Conservation (phyloP, 495 filamentous ascomycete species). For the Darksidea phi region DNA sequence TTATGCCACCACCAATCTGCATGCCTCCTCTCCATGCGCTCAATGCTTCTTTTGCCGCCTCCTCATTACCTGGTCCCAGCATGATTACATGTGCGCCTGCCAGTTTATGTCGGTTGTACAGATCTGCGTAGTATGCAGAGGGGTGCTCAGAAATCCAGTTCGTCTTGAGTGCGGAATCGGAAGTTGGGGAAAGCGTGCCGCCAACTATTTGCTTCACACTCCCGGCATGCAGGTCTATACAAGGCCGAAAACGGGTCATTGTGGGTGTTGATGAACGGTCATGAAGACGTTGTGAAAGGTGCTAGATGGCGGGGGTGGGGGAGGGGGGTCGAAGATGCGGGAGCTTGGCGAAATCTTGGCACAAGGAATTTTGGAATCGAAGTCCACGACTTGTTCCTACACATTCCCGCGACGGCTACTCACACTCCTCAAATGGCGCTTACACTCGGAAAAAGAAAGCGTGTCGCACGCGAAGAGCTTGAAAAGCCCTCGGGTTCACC, state of each 20-base stretch:
- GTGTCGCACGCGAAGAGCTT: constrained; percentile 10
- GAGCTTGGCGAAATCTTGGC: constrained; percentile 17
- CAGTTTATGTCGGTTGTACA: constrained; percentile 73
- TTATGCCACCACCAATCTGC: constrained; percentile 92
- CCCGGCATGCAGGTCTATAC: constrained; percentile 94
- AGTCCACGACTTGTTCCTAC: too few species aligned
- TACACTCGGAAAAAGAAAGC: constrained; percentile 26
- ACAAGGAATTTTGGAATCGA: constrained; percentile 1
- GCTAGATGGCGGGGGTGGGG: background rate
- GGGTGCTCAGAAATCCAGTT: constrained; percentile 86
- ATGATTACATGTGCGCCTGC: constrained; percentile 91
- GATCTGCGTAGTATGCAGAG: constrained; percentile 70
- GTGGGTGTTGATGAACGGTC: background rate
- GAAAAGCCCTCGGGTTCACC: constrained; percentile 6
- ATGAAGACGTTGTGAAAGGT: background rate
- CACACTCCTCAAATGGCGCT: constrained; percentile 2
- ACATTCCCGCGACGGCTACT: background rate
- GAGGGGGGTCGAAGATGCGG: background rate
- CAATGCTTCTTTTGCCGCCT: constrained; percentile 74
- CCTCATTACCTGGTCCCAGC: constrained; percentile 83
- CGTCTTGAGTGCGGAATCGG: constrained; percentile 68
- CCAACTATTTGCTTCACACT: constrained; percentile 98
- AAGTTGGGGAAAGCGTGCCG: constrained; percentile 70
- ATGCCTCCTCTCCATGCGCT: constrained; percentile 70
- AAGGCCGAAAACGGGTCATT: constrained; percentile 95